Conservation (phyloP, 2,329 filamentous ascomycete genomes). For the Ophiognomonia clavigignenti-juglandacearum region DNA sequence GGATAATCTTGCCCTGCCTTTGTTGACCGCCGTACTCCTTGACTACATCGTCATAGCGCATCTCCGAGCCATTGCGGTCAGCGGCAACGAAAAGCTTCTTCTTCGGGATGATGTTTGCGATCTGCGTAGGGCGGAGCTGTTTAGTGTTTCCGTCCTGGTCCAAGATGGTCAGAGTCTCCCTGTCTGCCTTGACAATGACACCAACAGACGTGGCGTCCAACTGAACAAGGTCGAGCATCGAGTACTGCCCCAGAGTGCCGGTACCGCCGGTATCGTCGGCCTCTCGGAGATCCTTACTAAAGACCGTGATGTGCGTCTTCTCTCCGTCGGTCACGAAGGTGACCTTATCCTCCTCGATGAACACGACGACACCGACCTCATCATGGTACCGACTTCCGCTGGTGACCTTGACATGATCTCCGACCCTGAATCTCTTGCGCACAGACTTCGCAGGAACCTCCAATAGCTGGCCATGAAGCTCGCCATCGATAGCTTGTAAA, state of each 20-base stretch:
- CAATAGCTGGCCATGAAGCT: slow-evolving; percentile 75
- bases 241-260: slow-evolving; percentile 79
- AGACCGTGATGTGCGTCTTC: slow-evolving; percentile 91
- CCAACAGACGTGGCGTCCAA: slow-evolving; percentile 89
- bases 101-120: slow-evolving; percentile 80
- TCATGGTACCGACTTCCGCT: slow-evolving; percentile 91
- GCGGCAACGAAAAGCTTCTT: slow-evolving; percentile 84
- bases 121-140: slow-evolving; percentile 82
- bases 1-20: slow-evolving; percentile 82
- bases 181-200: slow-evolving; percentile 91
- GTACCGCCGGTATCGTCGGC: slow-evolving; percentile 88
- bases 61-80: slow-evolving; percentile 89
- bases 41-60: slow-evolving; percentile 85
- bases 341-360: slow-evolving; percentile 86
- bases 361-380: slow-evolving; percentile 95
- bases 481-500: slow-evolving; percentile 77
- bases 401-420: slow-evolving; percentile 98
- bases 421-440: slow-evolving; percentile 85
- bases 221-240: slow-evolving; percentile 90
- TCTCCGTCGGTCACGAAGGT: slow-evolving; percentile 90
- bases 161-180: slow-evolving; percentile 82
- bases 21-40: slow-evolving; percentile 85
- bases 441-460: slow-evolving; percentile 90
- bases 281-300: slow-evolving; percentile 93
- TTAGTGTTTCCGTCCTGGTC: slow-evolving; percentile 85